These are phyloP conservation scores for Globisporangium ultimum DNA, from an alignment of 352 stramenopile genomes.

Conservation along the genomic window DNA sequence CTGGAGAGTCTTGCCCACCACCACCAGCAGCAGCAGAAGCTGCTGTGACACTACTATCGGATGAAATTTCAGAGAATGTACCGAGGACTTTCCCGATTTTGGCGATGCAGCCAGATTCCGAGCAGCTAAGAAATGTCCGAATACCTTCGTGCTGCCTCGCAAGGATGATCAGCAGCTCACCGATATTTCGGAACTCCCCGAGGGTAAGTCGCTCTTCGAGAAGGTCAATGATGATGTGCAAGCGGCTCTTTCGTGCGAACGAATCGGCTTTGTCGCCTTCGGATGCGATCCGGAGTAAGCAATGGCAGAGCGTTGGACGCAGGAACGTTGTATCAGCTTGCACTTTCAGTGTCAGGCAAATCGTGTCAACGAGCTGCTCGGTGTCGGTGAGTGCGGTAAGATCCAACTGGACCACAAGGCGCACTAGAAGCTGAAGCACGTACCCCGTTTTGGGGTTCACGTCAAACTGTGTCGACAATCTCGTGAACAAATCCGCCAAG, in stretches of 20 bases:
- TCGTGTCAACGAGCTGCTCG: slow-evolving; percentile 22
- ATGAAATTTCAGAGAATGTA: slow-evolving; percentile 13
- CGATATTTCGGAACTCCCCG: slow-evolving; percentile 9
- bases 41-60: slow-evolving; percentile 1
- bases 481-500: slow-evolving; percentile 10
- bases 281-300: slow-evolving; percentile 9
- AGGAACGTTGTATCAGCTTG: slow-evolving; percentile 30
- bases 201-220: slow-evolving; percentile 10
- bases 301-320: slow-evolving; percentile 19
- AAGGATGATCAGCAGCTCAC: slow-evolving; percentile 2
- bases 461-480: neutral
- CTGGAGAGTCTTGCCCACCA: neutral
- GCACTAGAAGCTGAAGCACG: slow-evolving; percentile 27
- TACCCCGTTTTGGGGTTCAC: slow-evolving; percentile 16
- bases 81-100: slow-evolving; percentile 8
- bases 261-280: neutral
- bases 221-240: slow-evolving; percentile 11
- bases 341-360: slow-evolving; percentile 22
- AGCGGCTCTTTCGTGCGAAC: slow-evolving; percentile 5
- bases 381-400: slow-evolving; percentile 23
- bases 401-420: slow-evolving; percentile 24
- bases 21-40: neutral
- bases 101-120: slow-evolving; percentile 11
- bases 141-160: slow-evolving; percentile 13
- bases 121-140: slow-evolving; percentile 3